Percentiles rank a stretch among this genome's conserved stretches.
phyloP scores from a whole-genome alignment of 768 basidiomycete genomes.

The Boletus fagicola region DNA sequence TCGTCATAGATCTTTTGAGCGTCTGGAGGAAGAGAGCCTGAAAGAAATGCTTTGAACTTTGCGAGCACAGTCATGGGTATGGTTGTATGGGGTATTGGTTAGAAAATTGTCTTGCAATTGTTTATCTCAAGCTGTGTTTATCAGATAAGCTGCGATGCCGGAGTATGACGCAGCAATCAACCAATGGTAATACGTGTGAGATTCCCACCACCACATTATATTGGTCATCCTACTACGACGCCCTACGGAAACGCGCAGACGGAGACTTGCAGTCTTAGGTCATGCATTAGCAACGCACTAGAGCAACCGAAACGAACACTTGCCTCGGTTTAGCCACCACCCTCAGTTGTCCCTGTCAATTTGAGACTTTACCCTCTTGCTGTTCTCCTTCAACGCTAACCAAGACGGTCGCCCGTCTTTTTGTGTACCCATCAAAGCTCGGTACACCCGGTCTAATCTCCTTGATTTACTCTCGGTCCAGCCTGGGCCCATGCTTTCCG shows the following conservation, averaged over 20 bases:
- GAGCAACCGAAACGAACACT: neutral
- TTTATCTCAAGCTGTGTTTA: neutral
- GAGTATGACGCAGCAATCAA: neutral
- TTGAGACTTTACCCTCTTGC: slow-evolving; percentile 18
- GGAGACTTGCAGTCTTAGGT: neutral
- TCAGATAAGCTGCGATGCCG: slow-evolving; percentile 1
- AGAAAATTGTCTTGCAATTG: neutral
- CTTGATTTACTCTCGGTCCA: slow-evolving; percentile 28
- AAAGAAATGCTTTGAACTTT: slow-evolving; percentile 26
- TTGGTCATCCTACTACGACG: neutral
- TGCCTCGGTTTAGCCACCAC: slow-evolving; percentile 3
- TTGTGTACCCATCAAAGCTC: slow-evolving; percentile 29
- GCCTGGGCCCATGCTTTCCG: slow-evolving; percentile 31
- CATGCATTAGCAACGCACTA: slow-evolving; percentile 2
- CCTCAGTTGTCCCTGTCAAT: slow-evolving; percentile 11
- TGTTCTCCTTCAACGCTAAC: slow-evolving; percentile 33
- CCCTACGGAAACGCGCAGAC: neutral
- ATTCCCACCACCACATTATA: neutral
- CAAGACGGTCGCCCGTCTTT: slow-evolving; percentile 34
- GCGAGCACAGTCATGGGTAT: slow-evolving; percentile 25
- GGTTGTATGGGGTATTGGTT: neutral
- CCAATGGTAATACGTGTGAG: neutral
- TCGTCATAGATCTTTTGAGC: slow-evolving; percentile 44
- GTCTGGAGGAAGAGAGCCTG: slow-evolving; percentile 26
- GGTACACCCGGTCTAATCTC: slow-evolving; percentile 27